Percentiles rank a stretch among this genome's conserved stretches.
phyloP scores from a whole-genome alignment of 129 eudicot genomes.

The Pittosporum tobira region DNA sequence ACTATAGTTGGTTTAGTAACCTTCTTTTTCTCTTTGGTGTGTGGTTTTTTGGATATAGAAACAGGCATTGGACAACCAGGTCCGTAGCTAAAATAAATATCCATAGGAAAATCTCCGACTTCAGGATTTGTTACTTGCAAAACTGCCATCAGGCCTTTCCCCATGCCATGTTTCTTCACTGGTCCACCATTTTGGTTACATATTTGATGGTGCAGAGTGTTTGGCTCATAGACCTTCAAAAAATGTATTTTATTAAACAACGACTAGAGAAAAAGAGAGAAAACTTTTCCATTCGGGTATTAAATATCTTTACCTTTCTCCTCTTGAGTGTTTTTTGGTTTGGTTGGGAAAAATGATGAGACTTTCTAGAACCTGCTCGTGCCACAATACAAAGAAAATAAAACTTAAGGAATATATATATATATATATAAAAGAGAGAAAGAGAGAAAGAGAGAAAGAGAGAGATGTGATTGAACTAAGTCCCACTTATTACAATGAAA shows the following conservation, averaged over 20 bases:
- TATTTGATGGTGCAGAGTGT: constrained; percentile 21
- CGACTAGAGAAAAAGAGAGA: not conserved
- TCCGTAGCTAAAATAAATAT: constrained; percentile 20
- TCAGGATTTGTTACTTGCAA: constrained; percentile 33
- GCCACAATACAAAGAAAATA: constrained; percentile 2
- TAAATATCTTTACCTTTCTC: constrained; percentile 50
- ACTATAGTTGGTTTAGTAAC: no score
- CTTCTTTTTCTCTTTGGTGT: constrained; percentile 44
- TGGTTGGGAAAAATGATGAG: constrained; percentile 44
- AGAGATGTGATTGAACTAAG: not conserved
- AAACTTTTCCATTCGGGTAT: not conserved
- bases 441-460: not conserved
- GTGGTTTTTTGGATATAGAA: constrained; percentile 25
- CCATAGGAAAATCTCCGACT: constrained; percentile 29
- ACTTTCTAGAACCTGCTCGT: constrained; percentile 33
- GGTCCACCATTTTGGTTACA: constrained; percentile 26
- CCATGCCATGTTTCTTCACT: constrained; percentile 58
- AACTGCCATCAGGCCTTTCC: constrained; percentile 87
- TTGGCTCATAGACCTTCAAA: constrained; percentile 36
- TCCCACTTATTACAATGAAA: not conserved
- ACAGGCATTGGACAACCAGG: constrained; percentile 20
- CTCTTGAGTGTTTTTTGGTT: constrained; percentile 40
- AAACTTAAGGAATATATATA: not conserved
- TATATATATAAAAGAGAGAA: not conserved
- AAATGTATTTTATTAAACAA: not conserved